Base-by-base conservation (phyloP, 129 eudicot species). In the Oenanthe sinensis region DNA sequence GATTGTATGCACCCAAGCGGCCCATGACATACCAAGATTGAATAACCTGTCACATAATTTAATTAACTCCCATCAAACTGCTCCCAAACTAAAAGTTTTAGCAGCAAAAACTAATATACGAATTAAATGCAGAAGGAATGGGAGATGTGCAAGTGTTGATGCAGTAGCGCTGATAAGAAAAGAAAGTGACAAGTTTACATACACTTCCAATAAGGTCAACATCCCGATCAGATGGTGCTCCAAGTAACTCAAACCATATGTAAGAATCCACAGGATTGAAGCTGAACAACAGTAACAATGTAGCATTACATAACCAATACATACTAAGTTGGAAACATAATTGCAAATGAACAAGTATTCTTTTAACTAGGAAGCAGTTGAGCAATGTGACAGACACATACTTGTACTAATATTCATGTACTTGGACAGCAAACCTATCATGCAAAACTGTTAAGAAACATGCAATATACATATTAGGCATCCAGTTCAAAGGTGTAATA, bases 1-100 rank as follows among this genome's bases (percentile, higher is more conserved):
- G 88, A 82, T 94, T 94, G 78, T 58, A 94, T 70, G 96, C 93
- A 71, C 98, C 98, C 78, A 91, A 83, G 40, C 98, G 93, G 43
- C 98, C 98, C 97, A 94, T 88, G 63, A 94, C 96, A 76, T 94
- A 94, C 98, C 98, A 94, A 75, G 98, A 82, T 83, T 94, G 98
- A 88, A 94, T 87, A 72, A 94, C 97, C 98, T 94, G 93, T 75
- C 60, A 85, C 71, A 85, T 62, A 50, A 65, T 42, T 47, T 16
- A 81, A 43, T 58, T 46, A 79, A 4, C 50, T 78, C 71, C 62
- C 14, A 48, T 46, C 68, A 80, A 12, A 71, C 50, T 30, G 74
- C 22, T 52, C n/a, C 30, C 50, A 48, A 79, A 10, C 39, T 39
- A 70, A 40, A 77, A 14, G 42, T 70, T 44, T 26, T 36, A 77